phyloP scores from a whole-genome alignment of 129 eudicot species.

The Helianthus tuberosus region DNA sequence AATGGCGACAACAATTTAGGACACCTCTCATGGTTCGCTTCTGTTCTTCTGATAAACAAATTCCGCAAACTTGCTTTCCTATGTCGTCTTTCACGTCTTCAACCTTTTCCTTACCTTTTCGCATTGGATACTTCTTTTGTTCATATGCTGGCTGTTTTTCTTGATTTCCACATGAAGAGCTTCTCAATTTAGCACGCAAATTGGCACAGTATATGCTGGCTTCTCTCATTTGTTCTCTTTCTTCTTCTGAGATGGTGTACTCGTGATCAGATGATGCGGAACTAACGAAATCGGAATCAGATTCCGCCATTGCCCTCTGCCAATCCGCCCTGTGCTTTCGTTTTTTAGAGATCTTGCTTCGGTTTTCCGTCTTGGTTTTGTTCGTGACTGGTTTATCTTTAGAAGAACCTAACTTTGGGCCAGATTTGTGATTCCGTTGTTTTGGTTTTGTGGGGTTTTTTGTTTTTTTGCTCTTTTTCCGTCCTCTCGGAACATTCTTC shows the following conservation, averaged over 20 bases:
- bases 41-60: constrained; percentile 89
- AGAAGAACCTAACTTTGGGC: constrained; percentile 32
- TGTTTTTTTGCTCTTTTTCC: constrained; percentile 46
- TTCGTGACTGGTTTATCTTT: constrained; percentile 27
- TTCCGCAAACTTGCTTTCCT: constrained; percentile 93
- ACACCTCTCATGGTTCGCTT: constrained; percentile 73
- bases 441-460: constrained; percentile 43
- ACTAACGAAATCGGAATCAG: constrained; percentile 72
- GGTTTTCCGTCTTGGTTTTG: constrained; percentile 31
- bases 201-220: constrained; percentile 57
- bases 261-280: constrained; percentile 74
- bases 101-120: constrained; percentile 84
- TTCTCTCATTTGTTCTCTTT: constrained; percentile 86
- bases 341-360: constrained; percentile 38
- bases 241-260: constrained; percentile 92
- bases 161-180: constrained; percentile 46
- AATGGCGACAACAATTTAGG: constrained; percentile 83
- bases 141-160: constrained; percentile 35
- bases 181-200: constrained; percentile 47
- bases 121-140: constrained; percentile 49
- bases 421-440: constrained; percentile 31
- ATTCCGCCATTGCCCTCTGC: constrained; percentile 25
- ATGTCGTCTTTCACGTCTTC: constrained; percentile 54
- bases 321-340: constrained; percentile 33
- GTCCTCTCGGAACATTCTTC: constrained; percentile 29